These are phyloP conservation scores for Solanum piurae DNA, from an alignment of 257 asterid genomes.

Conservation along the genomic window DNA sequence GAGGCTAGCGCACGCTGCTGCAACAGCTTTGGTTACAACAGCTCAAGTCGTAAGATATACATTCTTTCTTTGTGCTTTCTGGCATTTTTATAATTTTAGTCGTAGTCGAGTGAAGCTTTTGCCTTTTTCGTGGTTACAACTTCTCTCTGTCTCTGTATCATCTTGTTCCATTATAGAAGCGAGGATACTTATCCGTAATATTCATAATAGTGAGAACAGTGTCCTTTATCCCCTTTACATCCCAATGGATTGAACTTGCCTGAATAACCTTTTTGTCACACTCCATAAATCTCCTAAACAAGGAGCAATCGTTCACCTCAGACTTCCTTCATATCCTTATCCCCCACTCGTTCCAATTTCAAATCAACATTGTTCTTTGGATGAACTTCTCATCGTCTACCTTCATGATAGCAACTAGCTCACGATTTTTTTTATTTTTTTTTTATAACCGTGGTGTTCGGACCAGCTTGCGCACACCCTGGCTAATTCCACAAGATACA, in stretches of 20 bases:
- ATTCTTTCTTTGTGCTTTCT: not conserved
- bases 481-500: rapidly evolving
- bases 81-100: not conserved
- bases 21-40: constrained; percentile 50
- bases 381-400: not conserved
- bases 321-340: not conserved
- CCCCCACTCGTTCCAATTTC: not conserved
- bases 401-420: not conserved
- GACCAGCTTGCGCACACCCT: rapidly evolving
- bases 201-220: not conserved
- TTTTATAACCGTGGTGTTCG: not conserved
- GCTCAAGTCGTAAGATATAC: constrained; percentile 39
- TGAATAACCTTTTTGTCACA: not conserved
- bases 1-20: constrained; percentile 71
- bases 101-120: no score
- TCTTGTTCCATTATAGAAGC: not conserved
- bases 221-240: not conserved
- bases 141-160: not conserved
- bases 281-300: not conserved
- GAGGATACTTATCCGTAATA: not conserved
- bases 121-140: not conserved
- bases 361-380: not conserved
- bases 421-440: not conserved
- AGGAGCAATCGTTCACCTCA: not conserved
- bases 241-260: not conserved